Conservation (phyloP, 73 alveolate genomes). For the Stentor roeselii region DNA sequence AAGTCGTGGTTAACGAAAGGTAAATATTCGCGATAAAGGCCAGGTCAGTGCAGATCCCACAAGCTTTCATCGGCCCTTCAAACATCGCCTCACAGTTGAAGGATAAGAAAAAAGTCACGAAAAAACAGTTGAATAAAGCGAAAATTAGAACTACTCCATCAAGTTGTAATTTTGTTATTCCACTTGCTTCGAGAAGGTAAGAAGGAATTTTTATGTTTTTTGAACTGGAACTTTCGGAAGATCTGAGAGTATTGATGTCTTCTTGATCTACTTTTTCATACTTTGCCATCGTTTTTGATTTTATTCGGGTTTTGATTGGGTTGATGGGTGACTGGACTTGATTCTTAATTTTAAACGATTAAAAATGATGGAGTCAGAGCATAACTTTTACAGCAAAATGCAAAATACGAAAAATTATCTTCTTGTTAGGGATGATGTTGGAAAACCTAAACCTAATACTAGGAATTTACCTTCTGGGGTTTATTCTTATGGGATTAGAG, state of each 20-base stretch:
- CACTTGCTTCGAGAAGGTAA: not conserved
- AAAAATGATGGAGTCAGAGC: not conserved
- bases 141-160: not conserved
- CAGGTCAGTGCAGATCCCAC: not conserved
- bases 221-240: not conserved
- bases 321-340: too few relatives aligned
- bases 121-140: not conserved
- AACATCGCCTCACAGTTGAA: not conserved
- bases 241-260: not conserved
- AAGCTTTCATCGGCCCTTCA: not conserved
- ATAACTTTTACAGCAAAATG: not conserved
- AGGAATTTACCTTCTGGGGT: slow-evolving; percentile 71
- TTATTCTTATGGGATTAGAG: slow-evolving; percentile 73
- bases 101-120: not conserved
- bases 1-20: not conserved
- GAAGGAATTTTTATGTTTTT: not conserved
- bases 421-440: slow-evolving; percentile 83
- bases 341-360: too few relatives aligned
- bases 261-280: not conserved
- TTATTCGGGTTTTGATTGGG: too few relatives aligned
- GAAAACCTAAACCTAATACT: slow-evolving; percentile 70
- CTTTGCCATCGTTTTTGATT: not conserved
- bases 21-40: not conserved
- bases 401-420: slow-evolving; percentile 52
- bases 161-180: not conserved